phyloP scores from a whole-genome alignment of 352 stramenopile species.

The Phytophthora chlamydospora region DNA sequence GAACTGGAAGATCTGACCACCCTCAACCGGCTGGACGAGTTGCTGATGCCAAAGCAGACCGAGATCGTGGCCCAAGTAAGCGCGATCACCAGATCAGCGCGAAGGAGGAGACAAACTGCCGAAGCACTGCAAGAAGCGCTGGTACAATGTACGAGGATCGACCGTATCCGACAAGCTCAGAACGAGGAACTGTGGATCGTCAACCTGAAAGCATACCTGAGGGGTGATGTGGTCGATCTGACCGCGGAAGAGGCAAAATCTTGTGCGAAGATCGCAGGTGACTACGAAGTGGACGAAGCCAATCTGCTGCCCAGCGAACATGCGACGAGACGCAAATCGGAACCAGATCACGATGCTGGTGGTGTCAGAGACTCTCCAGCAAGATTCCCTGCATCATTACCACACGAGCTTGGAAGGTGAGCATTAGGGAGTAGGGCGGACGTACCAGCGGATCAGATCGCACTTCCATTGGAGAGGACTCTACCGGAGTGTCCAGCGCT shows the following conservation, averaged over 20 bases:
- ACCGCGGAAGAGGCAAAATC: background rate
- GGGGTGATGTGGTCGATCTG: background rate
- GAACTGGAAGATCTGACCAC: slow-evolving; percentile 5
- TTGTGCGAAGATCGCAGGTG: background rate
- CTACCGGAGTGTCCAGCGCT: slow-evolving; percentile 3
- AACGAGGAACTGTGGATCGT: slow-evolving; percentile 8
- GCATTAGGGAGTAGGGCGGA: slow-evolving; percentile 7
- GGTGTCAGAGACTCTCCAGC: slow-evolving; percentile 2
- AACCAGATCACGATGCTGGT: background rate
- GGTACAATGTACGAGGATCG: background rate
- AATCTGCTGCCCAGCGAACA: background rate
- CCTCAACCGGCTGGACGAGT: background rate
- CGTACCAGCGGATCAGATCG: slow-evolving; percentile 1
- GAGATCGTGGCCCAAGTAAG: background rate
- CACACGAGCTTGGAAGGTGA: slow-evolving; percentile 4
- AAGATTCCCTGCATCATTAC: slow-evolving; percentile 18
- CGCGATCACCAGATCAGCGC: background rate
- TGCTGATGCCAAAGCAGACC: background rate
- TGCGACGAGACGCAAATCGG: background rate
- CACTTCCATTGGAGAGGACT: slow-evolving; percentile 15
- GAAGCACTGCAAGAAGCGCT: background rate
- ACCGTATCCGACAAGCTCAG: background rate
- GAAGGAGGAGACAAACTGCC: background rate
- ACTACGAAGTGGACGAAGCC: slow-evolving; percentile 3
- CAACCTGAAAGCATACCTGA: slow-evolving; percentile 1